Percentiles rank a stretch among this genome's conserved stretches.
Evolutionary conservation across 768 basidiomycete genomes (phyloP).

Genomic region (Rhizopogon salebrosus): DNA sequence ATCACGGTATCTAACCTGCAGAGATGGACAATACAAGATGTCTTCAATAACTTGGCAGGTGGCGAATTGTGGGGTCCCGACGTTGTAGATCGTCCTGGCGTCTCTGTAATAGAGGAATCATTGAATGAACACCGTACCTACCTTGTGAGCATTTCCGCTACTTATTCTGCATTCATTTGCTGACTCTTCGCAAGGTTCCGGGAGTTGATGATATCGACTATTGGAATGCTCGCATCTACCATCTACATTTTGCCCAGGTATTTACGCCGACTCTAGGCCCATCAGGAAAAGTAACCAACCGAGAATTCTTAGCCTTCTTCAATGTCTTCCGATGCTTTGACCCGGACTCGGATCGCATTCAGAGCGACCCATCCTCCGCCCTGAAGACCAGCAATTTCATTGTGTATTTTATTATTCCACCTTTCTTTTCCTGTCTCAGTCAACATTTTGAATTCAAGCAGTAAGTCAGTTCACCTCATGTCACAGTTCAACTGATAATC

Average conservation of each 20-base stretch:
- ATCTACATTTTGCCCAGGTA: background rate
- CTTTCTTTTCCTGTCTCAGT: constrained; percentile 4
- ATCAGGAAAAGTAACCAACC: too few relatives aligned
- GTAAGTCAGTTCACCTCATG: background rate
- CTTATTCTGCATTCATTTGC: too few relatives aligned
- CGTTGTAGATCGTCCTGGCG: too few relatives aligned
- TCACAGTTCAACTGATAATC: background rate
- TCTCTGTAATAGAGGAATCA: too few relatives aligned
- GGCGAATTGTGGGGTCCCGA: background rate
- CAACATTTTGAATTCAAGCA: background rate
- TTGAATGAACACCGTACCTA: too few relatives aligned
- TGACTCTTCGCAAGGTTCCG: too few relatives aligned
- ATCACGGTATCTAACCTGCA: too few relatives aligned
- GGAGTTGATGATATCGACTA: background rate
- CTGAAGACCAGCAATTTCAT: constrained; percentile 9
- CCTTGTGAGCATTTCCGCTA: too few relatives aligned
- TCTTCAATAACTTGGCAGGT: background rate
- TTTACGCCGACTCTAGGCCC: background rate
- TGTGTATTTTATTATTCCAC: constrained; percentile 7
- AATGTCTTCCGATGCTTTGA: constrained; percentile 1
- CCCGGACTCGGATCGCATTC: background rate
- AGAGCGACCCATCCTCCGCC: background rate
- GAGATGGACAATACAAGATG: too few relatives aligned
- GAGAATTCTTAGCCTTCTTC: constrained; percentile 6
- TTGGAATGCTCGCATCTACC: background rate